Evolutionary conservation across 2,329 filamentous ascomycete genomes (phyloP).

Genomic region (Calonectria honghensis): DNA sequence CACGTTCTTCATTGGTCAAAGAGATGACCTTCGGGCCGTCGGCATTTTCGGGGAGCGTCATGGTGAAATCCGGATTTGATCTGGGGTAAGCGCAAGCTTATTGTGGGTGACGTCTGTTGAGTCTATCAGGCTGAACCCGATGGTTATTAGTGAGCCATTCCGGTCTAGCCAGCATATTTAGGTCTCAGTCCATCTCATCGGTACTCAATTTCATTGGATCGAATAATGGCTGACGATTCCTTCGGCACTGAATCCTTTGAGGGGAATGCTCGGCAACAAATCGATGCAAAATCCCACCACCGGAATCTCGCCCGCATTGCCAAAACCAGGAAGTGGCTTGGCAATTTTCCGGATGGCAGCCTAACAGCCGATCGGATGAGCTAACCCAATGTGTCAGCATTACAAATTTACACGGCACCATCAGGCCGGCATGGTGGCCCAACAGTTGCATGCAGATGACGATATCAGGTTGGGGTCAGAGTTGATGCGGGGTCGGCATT

Average conservation of each 20-base stretch:
- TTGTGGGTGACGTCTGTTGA: too few species aligned
- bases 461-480: conserved; percentile 7
- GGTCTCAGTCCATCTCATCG: background rate
- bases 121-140: background rate
- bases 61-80: background rate
- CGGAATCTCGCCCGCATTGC: background rate
- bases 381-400: conserved; percentile 8
- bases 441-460: conserved; percentile 16
- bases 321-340: background rate
- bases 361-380: conserved; percentile 8
- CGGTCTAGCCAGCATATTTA: conserved; percentile 4
- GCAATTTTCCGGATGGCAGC: background rate
- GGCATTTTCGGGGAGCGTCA: background rate
- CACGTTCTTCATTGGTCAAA: conserved; percentile 12
- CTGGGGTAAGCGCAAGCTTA: background rate
- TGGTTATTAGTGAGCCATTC: background rate
- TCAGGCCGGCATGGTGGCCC: conserved; percentile 11
- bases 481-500: background rate
- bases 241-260: background rate
- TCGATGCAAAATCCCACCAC: background rate
- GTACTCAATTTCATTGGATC: background rate
- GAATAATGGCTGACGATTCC: background rate
- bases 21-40: conserved; percentile 8
- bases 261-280: background rate
- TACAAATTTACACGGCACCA: background rate